These are phyloP conservation scores for Candida ascalaphidarum DNA, from an alignment of 805 yeast genomes.

Conservation along the genomic window DNA sequence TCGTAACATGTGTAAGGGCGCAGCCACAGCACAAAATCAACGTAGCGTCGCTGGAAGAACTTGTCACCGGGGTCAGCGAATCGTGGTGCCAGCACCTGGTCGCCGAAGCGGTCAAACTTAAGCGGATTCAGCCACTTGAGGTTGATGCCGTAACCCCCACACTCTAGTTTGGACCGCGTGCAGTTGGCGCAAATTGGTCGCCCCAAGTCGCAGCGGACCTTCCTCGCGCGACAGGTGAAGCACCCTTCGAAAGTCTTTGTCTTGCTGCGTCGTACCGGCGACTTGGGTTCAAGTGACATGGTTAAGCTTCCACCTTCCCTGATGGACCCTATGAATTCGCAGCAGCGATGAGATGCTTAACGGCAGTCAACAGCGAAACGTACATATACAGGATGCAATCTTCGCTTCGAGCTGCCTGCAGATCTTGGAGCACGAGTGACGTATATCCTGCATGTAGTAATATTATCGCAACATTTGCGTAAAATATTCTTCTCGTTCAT, in stretches of 20 bases:
- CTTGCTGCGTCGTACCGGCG: constrained; percentile 9
- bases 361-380: too few relatives aligned
- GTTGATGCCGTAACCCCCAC: constrained; percentile 80
- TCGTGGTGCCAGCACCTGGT: constrained; percentile 7
- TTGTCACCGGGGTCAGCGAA: constrained; percentile 13
- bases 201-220: constrained; percentile 70
- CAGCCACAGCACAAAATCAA: constrained; percentile 64
- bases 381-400: too few relatives aligned
- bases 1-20: constrained; percentile 60
- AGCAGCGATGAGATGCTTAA: too few relatives aligned
- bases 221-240: constrained; percentile 75
- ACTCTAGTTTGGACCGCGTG: constrained; percentile 51
- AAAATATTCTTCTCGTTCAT: too few relatives aligned
- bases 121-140: constrained; percentile 67
- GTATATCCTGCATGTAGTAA: too few relatives aligned
- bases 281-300: too few relatives aligned
- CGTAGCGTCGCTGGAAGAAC: constrained; percentile 59
- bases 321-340: too few relatives aligned
- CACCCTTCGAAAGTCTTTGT: constrained; percentile 80
- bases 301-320: too few relatives aligned
- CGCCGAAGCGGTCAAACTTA: constrained; percentile 18
- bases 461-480: too few relatives aligned
- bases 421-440: too few relatives aligned
- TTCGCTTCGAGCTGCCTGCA: too few relatives aligned
- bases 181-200: constrained; percentile 71